Base-by-base conservation (phyloP, 2,329 filamentous ascomycete species). In the Ophiocordyceps camponoti-saundersi region DNA sequence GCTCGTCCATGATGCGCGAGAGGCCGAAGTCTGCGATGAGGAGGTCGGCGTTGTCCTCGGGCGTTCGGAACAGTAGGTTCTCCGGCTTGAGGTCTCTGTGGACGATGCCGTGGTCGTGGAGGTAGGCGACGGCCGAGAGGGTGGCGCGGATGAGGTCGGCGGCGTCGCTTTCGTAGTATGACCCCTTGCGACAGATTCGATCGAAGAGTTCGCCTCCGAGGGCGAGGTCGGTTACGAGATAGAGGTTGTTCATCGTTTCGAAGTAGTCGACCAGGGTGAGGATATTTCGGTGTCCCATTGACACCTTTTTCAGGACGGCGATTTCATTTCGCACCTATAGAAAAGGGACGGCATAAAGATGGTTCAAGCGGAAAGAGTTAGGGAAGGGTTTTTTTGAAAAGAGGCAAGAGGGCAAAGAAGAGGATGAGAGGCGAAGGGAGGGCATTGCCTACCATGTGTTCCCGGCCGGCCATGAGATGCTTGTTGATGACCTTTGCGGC, bases 401-500 rank as follows among this genome's bases (percentile, higher is more conserved):
- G 4, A 26, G 23, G 8, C 23, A 26, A 26, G 23, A 26, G 10
- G 4, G 32, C 13, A 12, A 23, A 30, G 30, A 36, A 41, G 21
- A 29, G 26, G 44, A 23, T 30, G 39, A n/a, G n/a, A n/a, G n/a
- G 15, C 18, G 8, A 11, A 18, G 39, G 48, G 41, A 6, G 10
- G 16, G 11, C 4, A 6, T 5, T 34, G 57, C 67, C 51, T 61
- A 95, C 92, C 92, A 98, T 98, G 65, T 96, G 92, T 68, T 98
- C 92, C 55, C 92, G 77, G 32, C 92, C 92, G 7, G 88, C 85
- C 92, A 98, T 98, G 54, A 98, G 71, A 48, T 90, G 77, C 74
- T 98, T 98, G 70, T 98, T 98, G 67, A 98, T 98, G 52, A 98
- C 92, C 65, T 98, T 98, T 51, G 92, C 90, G 26, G 92, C 92